Percentiles rank a stretch among this genome's conserved stretches.
phyloP scores from a whole-genome alignment of 257 asterid genomes.

The Solanum neorickii region DNA sequence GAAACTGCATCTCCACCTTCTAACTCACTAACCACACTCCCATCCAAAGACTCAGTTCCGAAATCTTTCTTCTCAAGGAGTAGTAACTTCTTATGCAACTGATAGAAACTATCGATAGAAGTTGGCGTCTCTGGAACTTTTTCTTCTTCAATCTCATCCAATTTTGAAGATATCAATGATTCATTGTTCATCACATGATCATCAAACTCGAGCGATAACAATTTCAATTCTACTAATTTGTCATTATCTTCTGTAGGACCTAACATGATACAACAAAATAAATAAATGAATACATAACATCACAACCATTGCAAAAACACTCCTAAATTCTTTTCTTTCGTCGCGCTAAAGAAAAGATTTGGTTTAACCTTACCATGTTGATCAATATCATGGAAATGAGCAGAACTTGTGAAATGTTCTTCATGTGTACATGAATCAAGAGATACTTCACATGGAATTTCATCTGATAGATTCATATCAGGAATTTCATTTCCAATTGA shows the following conservation, averaged over 20 bases:
- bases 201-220: conserved; percentile 23
- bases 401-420: conserved; percentile 27
- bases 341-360: conserved; percentile 14
- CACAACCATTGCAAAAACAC: conserved; percentile 16
- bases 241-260: conserved; percentile 33
- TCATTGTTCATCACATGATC: conserved; percentile 13
- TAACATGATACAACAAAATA: conserved; percentile 6
- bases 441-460: conserved; percentile 20
- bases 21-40: conserved; percentile 72
- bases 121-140: conserved; percentile 76
- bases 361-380: conserved; percentile 33
- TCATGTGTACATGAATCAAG: not conserved
- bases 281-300: conserved; percentile 5
- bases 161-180: conserved; percentile 19
- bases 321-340: conserved; percentile 18
- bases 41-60: conserved; percentile 70
- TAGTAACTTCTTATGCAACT: conserved; percentile 49
- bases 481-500: conserved; percentile 96
- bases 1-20: conserved; percentile 60
- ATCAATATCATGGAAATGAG: conserved; percentile 9
- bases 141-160: conserved; percentile 55
- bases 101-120: conserved; percentile 45
- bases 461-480: conserved; percentile 61
- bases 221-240: conserved; percentile 20
- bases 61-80: conserved; percentile 62